Evolutionary conservation across 257 asterid species (phyloP).

Genomic region (Nicotiana attenuata): DNA sequence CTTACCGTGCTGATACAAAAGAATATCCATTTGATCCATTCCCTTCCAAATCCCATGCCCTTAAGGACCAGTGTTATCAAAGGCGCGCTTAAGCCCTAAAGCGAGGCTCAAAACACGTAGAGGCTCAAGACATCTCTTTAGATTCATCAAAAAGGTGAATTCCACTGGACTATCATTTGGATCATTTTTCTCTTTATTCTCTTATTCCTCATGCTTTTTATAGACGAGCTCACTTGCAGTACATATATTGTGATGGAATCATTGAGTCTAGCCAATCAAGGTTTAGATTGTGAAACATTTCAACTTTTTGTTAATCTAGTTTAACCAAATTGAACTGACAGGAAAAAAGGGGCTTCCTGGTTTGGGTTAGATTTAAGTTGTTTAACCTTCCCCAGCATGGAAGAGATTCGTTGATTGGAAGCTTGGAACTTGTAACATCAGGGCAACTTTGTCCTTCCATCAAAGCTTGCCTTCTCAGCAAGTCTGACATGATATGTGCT

Average conservation of each 20-base stretch:
- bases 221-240: background rate
- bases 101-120: no score
- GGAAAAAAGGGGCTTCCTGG: background rate
- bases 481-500: slow-evolving; percentile 8
- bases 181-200: background rate
- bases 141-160: slow-evolving; percentile 69
- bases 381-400: background rate
- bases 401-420: slow-evolving; percentile 2
- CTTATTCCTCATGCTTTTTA: background rate
- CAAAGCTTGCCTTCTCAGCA: background rate
- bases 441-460: background rate
- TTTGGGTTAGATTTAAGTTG: background rate
- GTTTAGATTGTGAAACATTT: background rate
- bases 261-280: background rate
- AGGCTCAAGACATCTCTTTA: slow-evolving; percentile 88
- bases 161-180: slow-evolving; percentile 2
- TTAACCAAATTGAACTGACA: background rate
- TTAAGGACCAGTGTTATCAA: background rate
- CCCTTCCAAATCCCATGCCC: background rate
- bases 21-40: background rate
- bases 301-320: background rate
- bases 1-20: background rate
- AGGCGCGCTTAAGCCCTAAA: no score
- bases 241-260: slow-evolving; percentile 4
- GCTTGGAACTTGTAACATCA: slow-evolving; percentile 1